These are phyloP conservation scores for Tricholoma bakamatsutake DNA, from an alignment of 768 basidiomycete species.

Conservation along the genomic window DNA sequence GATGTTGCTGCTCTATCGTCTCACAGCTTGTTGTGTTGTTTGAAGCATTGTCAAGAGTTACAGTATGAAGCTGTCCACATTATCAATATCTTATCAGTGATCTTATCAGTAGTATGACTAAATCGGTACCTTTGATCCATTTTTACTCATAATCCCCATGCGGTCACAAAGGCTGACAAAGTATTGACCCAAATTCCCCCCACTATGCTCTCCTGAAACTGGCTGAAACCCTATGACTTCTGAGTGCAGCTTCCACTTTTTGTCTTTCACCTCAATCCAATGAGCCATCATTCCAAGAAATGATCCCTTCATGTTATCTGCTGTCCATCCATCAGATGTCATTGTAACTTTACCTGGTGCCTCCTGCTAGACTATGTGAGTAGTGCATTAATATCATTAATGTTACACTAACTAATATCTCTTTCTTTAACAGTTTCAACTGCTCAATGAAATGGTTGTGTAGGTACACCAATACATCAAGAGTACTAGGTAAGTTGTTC, in stretches of 20 bases:
- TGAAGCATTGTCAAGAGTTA: too few species aligned
- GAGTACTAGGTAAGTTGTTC: neutral
- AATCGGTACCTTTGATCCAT: neutral
- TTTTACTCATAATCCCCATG: too few species aligned
- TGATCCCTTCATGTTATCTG: constrained; percentile 10
- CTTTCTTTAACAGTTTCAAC: constrained; percentile 6
- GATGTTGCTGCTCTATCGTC: constrained; percentile 10
- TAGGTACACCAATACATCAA: constrained; percentile 9
- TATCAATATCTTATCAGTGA: neutral
- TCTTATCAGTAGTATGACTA: neutral
- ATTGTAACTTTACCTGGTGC: neutral
- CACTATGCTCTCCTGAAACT: too few species aligned
- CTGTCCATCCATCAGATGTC: constrained; percentile 14
- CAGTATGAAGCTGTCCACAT: constrained; percentile 2
- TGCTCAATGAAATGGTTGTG: constrained; percentile 10
- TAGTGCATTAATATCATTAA: too few species aligned
- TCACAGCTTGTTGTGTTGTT: constrained; percentile 2
- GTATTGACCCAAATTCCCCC: too few species aligned
- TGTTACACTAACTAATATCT: neutral
- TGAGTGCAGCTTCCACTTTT: too few species aligned
- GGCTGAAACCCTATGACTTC: too few species aligned
- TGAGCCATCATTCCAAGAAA: constrained; percentile 15
- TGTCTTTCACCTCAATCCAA: constrained; percentile 16
- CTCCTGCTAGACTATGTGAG: too few species aligned
- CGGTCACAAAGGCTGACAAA: too few species aligned